Evolutionary conservation across 371 early-diverging fungal genomes (phyloP), one percentile per base, ranked within the genome.

Genomic region (Mortierella sp.): DNA sequence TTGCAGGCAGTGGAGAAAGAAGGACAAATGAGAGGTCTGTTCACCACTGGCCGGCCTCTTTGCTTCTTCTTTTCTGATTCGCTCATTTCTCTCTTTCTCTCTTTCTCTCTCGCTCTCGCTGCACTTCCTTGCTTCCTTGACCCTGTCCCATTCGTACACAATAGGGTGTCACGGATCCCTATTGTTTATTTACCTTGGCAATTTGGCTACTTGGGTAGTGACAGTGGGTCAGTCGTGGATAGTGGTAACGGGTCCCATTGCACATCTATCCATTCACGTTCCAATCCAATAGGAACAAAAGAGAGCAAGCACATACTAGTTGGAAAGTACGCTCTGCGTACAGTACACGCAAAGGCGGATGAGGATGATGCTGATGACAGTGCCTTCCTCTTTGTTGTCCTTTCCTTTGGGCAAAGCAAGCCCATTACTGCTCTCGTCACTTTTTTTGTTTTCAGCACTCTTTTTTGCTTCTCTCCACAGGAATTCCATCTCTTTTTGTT

Each of bases 21-120:
- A 60, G n/a, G 58, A 50, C 28, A 73, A 72, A 6, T 7, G 48
- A 72, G 50, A 16, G 68, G 68, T 68, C 68, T 68, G 68, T 68
- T 68, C 68, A 50, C 50, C 50, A 50, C 50, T 13, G 50, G 50
- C 6, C 34, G 34, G 38, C 10, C 21, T 8, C 9, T 68, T 21
- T 24, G 9, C 21, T 34, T n/a, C n/a, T 38, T 38, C 38, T 8
- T 38, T 3, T 42, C 21, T 68, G 68, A 68, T 68, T 68, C 68
- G 68, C 68, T 42, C 65, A 28, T 28, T 60, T 26, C 26, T 16
- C 19, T 63, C 54, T 7, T 54, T 16, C 42, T 54, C 24, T 24
- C n/a, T 55, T 9, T 5, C 2, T n/a, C n/a, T n/a, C n/a, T n/a
- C n/a, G n/a, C n/a, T n/a, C n/a, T n/a, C n/a, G n/a, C n/a, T n/a